phyloP scores from a whole-genome alignment of 2,329 filamentous ascomycete species.

The Cercospora citrullina region DNA sequence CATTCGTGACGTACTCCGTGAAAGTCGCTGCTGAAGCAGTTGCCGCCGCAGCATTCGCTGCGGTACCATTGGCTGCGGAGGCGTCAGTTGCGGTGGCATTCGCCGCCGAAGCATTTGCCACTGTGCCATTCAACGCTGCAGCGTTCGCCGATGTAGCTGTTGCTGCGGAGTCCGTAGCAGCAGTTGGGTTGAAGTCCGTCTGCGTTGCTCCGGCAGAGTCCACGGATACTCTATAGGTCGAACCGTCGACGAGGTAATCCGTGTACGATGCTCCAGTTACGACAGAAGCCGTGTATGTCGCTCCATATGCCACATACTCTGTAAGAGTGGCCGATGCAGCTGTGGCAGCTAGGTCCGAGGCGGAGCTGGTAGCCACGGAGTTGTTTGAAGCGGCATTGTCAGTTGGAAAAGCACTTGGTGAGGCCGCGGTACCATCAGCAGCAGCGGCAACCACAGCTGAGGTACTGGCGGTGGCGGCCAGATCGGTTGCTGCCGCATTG shows the following conservation, averaged over 20 bases:
- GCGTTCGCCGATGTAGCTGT: neutral
- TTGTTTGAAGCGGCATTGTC: neutral
- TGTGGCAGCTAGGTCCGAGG: neutral
- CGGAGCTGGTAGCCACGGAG: neutral
- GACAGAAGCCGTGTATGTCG: neutral
- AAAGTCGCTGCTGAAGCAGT: neutral
- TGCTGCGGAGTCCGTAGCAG: neutral
- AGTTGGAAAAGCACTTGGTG: neutral
- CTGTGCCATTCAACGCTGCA: neutral
- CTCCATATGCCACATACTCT: neutral
- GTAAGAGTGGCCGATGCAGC: neutral
- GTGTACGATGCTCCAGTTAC: neutral
- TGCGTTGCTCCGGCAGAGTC: neutral
- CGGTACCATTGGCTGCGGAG: neutral
- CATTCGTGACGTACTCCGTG: neutral
- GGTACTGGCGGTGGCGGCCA: neutral
- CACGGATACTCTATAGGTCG: neutral
- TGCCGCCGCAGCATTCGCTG: neutral
- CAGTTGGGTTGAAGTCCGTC: neutral
- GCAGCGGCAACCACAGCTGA: neutral
- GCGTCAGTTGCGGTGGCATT: neutral
- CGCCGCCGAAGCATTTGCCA: neutral
- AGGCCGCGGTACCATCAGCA: neutral
- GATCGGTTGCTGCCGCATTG: neutral
- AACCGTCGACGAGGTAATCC: neutral